Base-by-base conservation (phyloP, 805 yeast genomes). In the Gaillardinia entomophila region DNA sequence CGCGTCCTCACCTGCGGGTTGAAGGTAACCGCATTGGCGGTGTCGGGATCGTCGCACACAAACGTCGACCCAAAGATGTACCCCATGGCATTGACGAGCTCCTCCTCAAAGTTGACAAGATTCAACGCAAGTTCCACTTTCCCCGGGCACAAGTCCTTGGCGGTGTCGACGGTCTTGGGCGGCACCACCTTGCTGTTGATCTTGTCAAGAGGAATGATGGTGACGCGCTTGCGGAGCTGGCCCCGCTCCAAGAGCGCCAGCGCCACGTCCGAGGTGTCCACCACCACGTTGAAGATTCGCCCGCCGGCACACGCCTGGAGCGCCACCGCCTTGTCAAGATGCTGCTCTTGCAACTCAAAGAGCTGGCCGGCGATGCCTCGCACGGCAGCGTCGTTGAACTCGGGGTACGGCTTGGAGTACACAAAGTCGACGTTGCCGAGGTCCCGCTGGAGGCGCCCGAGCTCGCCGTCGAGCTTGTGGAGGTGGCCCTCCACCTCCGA, bases 241-340 rank as follows among this genome's bases (percentile, higher is more conserved):
- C 97, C 97, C 18, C 66, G 68, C 45, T 87, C 92, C 26, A 92
- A 67, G 7, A 92, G 58, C 35, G 79, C 82, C 0, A 95, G 71
- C n/a, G 95, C 97, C 3, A 86, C 81, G 13, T 66, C 75, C 37
- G 90, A 94, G 40, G 76, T 80, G 46, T 88, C 97, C 19, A 94
- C 97, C 31, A 92, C 87, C 23, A 94, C 84, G 48, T 89, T 88
- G 55, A 77, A 94, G 19, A 94, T 58, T 45, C 89, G 69, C 4
- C 90, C 94, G 30, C 98, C 99, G 2, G 97, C 98, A 53, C 95
- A 82, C 2, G 86, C 82, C 57, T 92, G 97, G 23, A 92, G 63
- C 1, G 99, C 98, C 16, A 80, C 68, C 1, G 95, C 81, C 33
- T 79, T 77, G 16, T 74, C 72, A 34, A 60, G 52, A 30, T 81